These are phyloP conservation scores for Syzygium jambos DNA, from an alignment of 345 rosid genomes.

Conservation along the genomic window DNA sequence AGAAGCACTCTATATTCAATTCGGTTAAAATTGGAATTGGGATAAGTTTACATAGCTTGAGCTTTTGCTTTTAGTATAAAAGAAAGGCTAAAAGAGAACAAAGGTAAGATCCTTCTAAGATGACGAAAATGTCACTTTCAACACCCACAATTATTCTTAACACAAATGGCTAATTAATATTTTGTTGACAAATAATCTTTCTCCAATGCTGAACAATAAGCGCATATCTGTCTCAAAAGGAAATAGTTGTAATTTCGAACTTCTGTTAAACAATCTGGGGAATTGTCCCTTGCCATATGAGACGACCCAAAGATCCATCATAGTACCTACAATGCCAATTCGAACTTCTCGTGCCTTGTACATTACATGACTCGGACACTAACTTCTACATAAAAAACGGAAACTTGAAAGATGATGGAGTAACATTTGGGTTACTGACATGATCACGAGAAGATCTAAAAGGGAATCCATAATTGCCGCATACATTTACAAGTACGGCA, in stretches of 20 bases:
- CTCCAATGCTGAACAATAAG: not conserved
- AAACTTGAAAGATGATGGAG: too few relatives aligned
- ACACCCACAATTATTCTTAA: not conserved
- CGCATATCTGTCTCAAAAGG: not conserved
- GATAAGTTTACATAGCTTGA: too few relatives aligned
- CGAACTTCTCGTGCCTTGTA: not conserved
- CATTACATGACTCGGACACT: not conserved
- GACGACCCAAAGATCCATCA: not conserved
- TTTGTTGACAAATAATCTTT: not conserved
- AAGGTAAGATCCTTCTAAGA: not conserved
- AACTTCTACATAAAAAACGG: too few relatives aligned
- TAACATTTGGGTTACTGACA: too few relatives aligned
- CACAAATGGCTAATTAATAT: not conserved
- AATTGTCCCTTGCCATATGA: not conserved
- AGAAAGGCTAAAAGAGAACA: not conserved
- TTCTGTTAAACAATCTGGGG: not conserved
- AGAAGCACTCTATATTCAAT: not conserved
- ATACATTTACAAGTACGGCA: not conserved
- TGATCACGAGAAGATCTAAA: too few relatives aligned
- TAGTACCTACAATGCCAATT: not conserved
- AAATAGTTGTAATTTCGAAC: not conserved
- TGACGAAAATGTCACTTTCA: not conserved
- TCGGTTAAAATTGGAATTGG: not conserved
- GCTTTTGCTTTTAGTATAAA: not conserved
- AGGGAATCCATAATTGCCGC: too few relatives aligned